Evolutionary conservation across 2,329 filamentous ascomycete genomes (phyloP).

Genomic region (Anisogramma anomala): DNA sequence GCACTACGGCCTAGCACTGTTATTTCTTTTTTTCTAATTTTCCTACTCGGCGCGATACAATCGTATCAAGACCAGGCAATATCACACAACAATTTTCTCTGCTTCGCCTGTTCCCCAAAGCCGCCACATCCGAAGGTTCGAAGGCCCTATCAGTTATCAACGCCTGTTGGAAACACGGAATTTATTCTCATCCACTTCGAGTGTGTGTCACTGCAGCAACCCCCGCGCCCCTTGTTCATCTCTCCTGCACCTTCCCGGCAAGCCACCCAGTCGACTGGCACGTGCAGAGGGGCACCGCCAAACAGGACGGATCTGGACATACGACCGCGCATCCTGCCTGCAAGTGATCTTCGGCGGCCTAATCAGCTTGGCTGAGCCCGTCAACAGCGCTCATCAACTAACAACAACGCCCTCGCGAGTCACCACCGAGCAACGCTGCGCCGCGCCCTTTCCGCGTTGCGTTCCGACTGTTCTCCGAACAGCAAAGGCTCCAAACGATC

Average conservation of each 20-base stretch:
- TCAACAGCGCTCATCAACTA: conserved; percentile 2
- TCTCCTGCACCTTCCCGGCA: neutral
- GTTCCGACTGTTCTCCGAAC: neutral
- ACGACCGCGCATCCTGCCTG: too few species aligned
- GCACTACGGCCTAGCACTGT: neutral
- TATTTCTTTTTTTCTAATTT: conserved; percentile 7
- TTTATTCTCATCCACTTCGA: too few species aligned
- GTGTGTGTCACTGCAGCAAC: neutral
- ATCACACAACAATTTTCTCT: too few species aligned
- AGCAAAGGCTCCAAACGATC: conserved; percentile 1
- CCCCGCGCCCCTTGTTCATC: conserved; percentile 3
- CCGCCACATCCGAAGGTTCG: neutral
- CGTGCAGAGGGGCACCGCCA: neutral
- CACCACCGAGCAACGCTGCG: neutral
- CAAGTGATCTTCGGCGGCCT: too few species aligned
- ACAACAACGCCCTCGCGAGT: neutral
- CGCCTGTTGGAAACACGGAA: too few species aligned
- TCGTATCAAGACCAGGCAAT: too few species aligned
- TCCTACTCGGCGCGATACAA: neutral
- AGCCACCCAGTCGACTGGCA: neutral
- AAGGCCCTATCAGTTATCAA: too few species aligned
- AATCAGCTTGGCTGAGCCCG: neutral
- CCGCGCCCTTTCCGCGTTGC: neutral
- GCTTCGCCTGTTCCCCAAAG: too few species aligned
- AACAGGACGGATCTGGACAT: too few species aligned